These are phyloP conservation scores for Cyberlindnera nakhonratchasimensis DNA, from an alignment of 805 yeast species.

Conservation along the genomic window DNA sequence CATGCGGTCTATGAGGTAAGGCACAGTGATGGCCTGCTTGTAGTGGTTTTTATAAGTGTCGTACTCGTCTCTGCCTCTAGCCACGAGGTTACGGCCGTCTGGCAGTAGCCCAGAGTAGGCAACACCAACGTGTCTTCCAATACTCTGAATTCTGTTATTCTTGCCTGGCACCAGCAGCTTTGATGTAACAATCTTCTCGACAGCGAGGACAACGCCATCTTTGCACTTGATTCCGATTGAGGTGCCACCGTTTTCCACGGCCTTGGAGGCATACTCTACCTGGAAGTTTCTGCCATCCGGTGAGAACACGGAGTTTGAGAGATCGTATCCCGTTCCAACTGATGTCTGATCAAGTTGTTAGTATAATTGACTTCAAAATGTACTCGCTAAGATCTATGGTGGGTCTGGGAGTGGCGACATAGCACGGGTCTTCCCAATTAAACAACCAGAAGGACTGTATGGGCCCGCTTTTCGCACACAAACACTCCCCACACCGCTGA, in stretches of 20 bases:
- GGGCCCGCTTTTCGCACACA: no score
- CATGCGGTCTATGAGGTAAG: conserved; percentile 79
- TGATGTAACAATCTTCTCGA: conserved; percentile 87
- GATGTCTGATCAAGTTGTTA: conserved; percentile 53
- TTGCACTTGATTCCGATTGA: conserved; percentile 87
- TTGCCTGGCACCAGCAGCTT: conserved; percentile 85
- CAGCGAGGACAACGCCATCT: conserved; percentile 96
- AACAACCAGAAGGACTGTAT: no score
- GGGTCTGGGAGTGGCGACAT: no score
- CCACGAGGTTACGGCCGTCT: conserved; percentile 92
- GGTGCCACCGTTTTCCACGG: conserved; percentile 97
- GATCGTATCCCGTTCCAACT: conserved; percentile 98
- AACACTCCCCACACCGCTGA: no score
- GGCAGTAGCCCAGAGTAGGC: conserved; percentile 94
- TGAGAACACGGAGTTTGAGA: conserved; percentile 91
- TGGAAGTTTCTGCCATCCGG: conserved; percentile 92
- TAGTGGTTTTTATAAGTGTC: conserved; percentile 71
- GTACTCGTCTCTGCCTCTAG: conserved; percentile 91
- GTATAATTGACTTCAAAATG: no score
- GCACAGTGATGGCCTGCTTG: conserved; percentile 72
- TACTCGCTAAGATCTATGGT: no score
- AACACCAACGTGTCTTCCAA: conserved; percentile 91
- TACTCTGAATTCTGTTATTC: conserved; percentile 86
- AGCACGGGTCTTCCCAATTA: no score
- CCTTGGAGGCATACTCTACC: conserved; percentile 96